Conservation (phyloP, 345 rosid genomes). For the Syzygium oleosum region DNA sequence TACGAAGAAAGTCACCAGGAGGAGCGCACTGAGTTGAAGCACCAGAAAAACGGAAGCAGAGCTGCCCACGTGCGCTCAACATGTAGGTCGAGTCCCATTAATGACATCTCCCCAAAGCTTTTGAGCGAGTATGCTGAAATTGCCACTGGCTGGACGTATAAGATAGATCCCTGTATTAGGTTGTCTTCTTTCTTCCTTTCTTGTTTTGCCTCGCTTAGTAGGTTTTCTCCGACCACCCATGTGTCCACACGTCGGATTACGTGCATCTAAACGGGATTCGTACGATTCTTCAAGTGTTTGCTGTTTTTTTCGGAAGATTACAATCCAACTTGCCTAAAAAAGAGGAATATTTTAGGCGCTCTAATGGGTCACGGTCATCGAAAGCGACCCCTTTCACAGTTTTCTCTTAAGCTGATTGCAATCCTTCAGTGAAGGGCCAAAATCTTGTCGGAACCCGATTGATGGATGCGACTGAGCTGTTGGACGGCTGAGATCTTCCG, state of each 20-base stretch:
- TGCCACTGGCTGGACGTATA: neutral
- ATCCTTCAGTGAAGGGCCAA: neutral
- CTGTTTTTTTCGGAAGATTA: neutral
- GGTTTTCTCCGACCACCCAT: neutral
- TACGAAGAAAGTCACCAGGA: neutral
- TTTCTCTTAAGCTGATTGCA: neutral
- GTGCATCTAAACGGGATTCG: neutral
- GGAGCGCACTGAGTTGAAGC: neutral
- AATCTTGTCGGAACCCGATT: neutral
- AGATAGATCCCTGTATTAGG: neutral
- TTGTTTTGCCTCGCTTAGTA: neutral
- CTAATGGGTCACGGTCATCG: neutral
- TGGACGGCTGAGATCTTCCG: neutral
- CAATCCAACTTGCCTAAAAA: neutral
- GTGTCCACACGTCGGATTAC: neutral
- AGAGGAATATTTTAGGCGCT: neutral
- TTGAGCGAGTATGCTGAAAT: neutral
- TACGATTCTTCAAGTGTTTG: neutral
- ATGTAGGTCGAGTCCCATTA: neutral
- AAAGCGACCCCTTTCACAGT: neutral
- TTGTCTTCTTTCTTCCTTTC: neutral
- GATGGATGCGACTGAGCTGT: neutral
- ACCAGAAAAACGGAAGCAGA: neutral
- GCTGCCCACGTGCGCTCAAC: neutral
- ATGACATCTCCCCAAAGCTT: neutral